Conservation (phyloP, 805 yeast species). For the Scheffersomyces ergatensis region DNA sequence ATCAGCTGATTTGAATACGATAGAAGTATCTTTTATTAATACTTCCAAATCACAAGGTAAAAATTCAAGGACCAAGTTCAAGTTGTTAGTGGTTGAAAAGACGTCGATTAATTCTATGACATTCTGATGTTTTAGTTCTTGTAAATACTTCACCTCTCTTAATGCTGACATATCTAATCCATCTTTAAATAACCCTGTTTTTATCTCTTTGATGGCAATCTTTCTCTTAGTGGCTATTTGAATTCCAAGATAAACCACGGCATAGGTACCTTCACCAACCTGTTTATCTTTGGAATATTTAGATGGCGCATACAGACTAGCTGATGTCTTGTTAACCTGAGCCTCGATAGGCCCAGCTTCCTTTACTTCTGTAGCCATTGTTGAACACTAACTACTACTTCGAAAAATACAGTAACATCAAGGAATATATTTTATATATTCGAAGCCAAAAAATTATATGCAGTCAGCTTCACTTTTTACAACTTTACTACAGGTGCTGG, state of each 20-base stretch:
- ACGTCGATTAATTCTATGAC: slow-evolving; percentile 89
- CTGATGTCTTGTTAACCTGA: not conserved
- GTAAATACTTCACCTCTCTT: slow-evolving; percentile 86
- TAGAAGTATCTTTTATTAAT: slow-evolving; percentile 73
- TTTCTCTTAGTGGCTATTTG: slow-evolving; percentile 52
- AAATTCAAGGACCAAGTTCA: slow-evolving; percentile 89
- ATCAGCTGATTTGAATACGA: slow-evolving; percentile 81
- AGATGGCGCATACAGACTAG: slow-evolving; percentile 3
- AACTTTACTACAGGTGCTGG: no score
- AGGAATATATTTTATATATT: no score
- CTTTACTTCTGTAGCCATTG: not conserved
- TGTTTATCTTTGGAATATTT: slow-evolving; percentile 61
- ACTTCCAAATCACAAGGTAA: slow-evolving; percentile 85
- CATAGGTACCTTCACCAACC: slow-evolving; percentile 99
- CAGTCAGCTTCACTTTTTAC: no score
- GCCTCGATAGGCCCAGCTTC: not conserved
- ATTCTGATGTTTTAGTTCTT: slow-evolving; percentile 68
- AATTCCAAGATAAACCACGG: slow-evolving; percentile 87
- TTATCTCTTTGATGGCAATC: slow-evolving; percentile 94
- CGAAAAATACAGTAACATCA: no score
- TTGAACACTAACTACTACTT: no score
- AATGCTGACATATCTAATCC: slow-evolving; percentile 97
- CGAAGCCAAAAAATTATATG: no score
- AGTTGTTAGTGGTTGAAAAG: slow-evolving; percentile 59
- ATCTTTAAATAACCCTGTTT: slow-evolving; percentile 89